Evolutionary conservation across 805 yeast species (phyloP).

Genomic region (Cyberlindnera saturnus): DNA sequence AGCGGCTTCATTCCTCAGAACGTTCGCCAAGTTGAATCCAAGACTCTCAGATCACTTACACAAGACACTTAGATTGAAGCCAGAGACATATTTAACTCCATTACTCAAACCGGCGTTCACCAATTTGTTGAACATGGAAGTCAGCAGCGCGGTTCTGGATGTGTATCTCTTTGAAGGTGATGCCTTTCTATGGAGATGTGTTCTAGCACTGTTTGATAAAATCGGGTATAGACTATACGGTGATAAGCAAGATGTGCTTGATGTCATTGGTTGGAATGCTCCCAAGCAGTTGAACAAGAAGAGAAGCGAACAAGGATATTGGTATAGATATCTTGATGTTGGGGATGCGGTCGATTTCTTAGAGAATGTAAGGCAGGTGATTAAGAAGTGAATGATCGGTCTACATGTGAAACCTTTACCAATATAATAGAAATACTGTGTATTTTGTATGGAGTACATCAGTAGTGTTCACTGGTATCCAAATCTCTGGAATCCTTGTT

Average conservation of each 20-base stretch:
- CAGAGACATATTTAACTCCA: conserved; percentile 38
- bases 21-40: conserved; percentile 39
- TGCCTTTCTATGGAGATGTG: conserved; percentile 43
- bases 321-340: conserved; percentile 36
- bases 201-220: conserved; percentile 45
- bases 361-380: conserved; percentile 31
- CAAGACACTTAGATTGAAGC: conserved; percentile 31
- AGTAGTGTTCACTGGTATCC: neutral
- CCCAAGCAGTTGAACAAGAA: conserved; percentile 20
- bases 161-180: conserved; percentile 59
- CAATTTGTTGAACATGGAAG: conserved; percentile 38
- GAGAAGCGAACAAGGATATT: conserved; percentile 4
- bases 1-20: conserved; percentile 40
- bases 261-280: conserved; percentile 32
- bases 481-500: neutral
- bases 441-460: no score
- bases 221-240: conserved; percentile 50
- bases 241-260: conserved; percentile 38
- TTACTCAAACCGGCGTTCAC: conserved; percentile 42
- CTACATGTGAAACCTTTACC: no score
- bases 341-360: conserved; percentile 48
- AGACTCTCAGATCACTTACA: conserved; percentile 45
- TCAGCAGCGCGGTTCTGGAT: conserved; percentile 47
- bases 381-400: conserved; percentile 20
- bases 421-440: no score